Base-by-base conservation (phyloP, 768 basidiomycete genomes). In the Pleurotus tuber-regium region DNA sequence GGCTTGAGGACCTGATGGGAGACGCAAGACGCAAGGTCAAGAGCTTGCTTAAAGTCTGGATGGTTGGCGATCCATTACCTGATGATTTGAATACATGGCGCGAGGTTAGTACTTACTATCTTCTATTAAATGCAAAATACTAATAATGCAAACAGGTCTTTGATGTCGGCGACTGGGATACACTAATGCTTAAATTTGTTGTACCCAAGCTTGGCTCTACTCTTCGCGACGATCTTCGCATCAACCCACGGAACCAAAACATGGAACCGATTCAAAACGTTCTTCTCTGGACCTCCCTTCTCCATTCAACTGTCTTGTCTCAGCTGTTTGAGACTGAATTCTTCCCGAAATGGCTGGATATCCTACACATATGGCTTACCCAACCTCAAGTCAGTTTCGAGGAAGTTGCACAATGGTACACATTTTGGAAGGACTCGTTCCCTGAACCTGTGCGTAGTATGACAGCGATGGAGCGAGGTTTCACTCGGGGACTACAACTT, bases 261-360 rank as follows among this genome's bases (percentile, higher is more conserved):
- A 88, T 98, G 84, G 75, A 74, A 19, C 89, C 94, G 0, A 75
- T 99, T 40, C 73, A 85, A 16, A 75, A 75, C 47, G 89, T 93
- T 14, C 73, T 98, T 38, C 73, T 74, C 1, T 99, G 97, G 97
- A 73, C 77, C 9, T 65, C 72, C 26, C 74, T 91, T 50, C 74
- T 98, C 29, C 86, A 90, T 6, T 68, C 82, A 0, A 84, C 88
- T 3, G 80, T 96, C 54, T 78, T 97, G 60, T 77, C 84, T 1
- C 90, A 94, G 61, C 72, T 99, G 10, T 71, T 99, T 56, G 91
- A 96, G 65, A 78, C 80, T 4, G 92, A 93, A 61, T 96, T 98
- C 74, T 98, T 98, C 79, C 91, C 93, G 3, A 96, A 97, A 64
- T 99, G 95, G 94, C 76, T 98, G 54, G 88, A 93, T 43, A 84